A percentile compares a stretch with the other conserved stretches of the same genome.
Evolutionary conservation across 1,139 yeast genomes (phyloP).

Genomic region (Kodamaea plutei): DNA sequence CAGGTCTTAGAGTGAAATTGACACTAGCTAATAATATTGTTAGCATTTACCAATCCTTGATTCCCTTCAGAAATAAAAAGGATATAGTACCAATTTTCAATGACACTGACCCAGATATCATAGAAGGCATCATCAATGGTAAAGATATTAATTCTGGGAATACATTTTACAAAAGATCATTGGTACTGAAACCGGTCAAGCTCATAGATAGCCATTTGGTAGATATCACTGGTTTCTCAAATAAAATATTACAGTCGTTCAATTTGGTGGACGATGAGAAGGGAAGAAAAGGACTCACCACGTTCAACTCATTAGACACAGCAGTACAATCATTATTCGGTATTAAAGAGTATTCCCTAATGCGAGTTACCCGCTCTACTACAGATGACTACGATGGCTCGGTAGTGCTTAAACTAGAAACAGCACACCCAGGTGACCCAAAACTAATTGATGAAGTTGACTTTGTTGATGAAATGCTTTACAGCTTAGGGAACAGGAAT

Average conservation of each 20-base stretch:
- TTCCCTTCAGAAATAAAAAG: slow-evolving; percentile 28
- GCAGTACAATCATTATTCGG: slow-evolving; percentile 45
- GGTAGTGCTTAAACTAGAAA: slow-evolving; percentile 47
- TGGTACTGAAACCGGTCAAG: slow-evolving; percentile 24
- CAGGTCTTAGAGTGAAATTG: slow-evolving; percentile 47
- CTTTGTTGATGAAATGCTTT: slow-evolving; percentile 37
- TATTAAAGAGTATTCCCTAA: slow-evolving; percentile 37
- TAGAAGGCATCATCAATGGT: too few relatives aligned
- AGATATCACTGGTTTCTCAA: slow-evolving; percentile 28
- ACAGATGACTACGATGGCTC: slow-evolving; percentile 50
- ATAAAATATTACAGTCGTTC: slow-evolving; percentile 32
- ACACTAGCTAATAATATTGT: slow-evolving; percentile 43
- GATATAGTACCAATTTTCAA: slow-evolving; percentile 11
- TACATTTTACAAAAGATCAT: slow-evolving; percentile 13
- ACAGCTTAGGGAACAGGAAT: slow-evolving; percentile 35
- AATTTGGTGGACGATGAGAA: slow-evolving; percentile 12
- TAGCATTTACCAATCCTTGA: slow-evolving; percentile 41
- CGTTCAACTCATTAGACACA: slow-evolving; percentile 44
- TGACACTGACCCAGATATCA: slow-evolving; percentile 4
- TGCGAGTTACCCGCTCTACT: slow-evolving; percentile 53
- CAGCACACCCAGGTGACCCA: slow-evolving; percentile 51
- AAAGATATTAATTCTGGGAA: slow-evolving; percentile 1
- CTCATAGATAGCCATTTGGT: slow-evolving; percentile 38
- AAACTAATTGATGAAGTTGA: slow-evolving; percentile 47
- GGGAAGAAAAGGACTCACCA: slow-evolving; percentile 16